These are phyloP conservation scores for Cryptococcus maquisensis DNA, from an alignment of 1,284 basidiomycete genomes.

Conservation along the genomic window DNA sequence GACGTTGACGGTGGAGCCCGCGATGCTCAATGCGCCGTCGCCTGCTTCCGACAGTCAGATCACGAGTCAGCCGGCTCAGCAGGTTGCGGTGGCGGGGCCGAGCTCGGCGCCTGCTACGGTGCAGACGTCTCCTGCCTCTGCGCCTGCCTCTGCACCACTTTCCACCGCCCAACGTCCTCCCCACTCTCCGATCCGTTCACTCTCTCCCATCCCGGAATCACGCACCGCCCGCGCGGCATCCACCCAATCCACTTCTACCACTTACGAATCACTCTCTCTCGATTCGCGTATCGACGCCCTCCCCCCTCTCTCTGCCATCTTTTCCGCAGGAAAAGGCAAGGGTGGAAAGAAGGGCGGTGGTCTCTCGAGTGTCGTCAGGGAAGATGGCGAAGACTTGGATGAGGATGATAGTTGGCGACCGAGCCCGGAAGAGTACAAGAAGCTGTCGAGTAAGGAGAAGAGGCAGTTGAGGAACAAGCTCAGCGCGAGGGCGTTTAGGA, in stretches of 20 bases:
- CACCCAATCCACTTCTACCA: slow-evolving; percentile 19
- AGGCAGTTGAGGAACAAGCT: slow-evolving; percentile 96
- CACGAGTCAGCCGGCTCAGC: neutral
- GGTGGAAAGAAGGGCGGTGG: slow-evolving; percentile 50
- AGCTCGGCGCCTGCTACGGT: slow-evolving; percentile 1
- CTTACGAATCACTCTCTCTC: slow-evolving; percentile 11
- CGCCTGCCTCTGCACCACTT: neutral
- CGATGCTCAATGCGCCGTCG: slow-evolving; percentile 17
- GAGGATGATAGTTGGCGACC: slow-evolving; percentile 50
- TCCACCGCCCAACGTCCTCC: slow-evolving; percentile 3
- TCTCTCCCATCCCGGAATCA: slow-evolving; percentile 21
- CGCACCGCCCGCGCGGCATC: neutral
- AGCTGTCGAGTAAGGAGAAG: slow-evolving; percentile 93
- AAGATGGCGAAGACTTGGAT: slow-evolving; percentile 45
- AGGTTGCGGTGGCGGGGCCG: neutral
- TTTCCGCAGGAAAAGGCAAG: slow-evolving; percentile 47
- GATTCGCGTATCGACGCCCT: slow-evolving; percentile 39
- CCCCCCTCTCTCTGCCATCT: slow-evolving; percentile 44
- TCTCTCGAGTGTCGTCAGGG: slow-evolving; percentile 48
- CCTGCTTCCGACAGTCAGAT: neutral
- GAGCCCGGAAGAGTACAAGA: slow-evolving; percentile 85
- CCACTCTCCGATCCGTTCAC: slow-evolving; percentile 19
- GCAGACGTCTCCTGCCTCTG: neutral
- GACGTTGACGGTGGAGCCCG: slow-evolving; percentile 22
- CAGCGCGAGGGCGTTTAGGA: slow-evolving; percentile 88